Conservation (phyloP, 2,329 filamentous ascomycete species). For the Scedosporium apiospermum region DNA sequence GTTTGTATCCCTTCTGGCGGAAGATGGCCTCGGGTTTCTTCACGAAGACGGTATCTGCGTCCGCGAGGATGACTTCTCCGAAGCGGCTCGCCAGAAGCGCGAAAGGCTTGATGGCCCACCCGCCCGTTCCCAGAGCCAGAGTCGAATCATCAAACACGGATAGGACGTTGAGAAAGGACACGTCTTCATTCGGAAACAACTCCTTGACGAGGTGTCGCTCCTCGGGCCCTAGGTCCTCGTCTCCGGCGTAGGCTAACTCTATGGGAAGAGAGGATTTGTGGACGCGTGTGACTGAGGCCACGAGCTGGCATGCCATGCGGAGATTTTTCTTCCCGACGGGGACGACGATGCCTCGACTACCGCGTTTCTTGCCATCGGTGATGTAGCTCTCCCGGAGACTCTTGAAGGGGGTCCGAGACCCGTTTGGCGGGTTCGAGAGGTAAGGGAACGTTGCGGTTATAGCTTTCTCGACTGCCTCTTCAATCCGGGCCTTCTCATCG, state of each 20-base stretch:
- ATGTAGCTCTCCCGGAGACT: constrained; percentile 12
- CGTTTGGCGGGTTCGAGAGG: constrained; percentile 10
- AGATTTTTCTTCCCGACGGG: constrained; percentile 17
- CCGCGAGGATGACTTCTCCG: constrained; percentile 26
- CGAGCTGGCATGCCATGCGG: constrained; percentile 25
- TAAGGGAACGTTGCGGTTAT: constrained; percentile 17
- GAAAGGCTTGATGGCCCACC: constrained; percentile 32
- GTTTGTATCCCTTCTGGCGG: constrained; percentile 18
- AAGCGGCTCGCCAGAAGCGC: constrained; percentile 25
- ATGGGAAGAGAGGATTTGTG: constrained; percentile 23
- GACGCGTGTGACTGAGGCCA: constrained; percentile 20
- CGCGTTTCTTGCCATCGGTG: neutral
- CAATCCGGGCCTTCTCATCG: neutral
- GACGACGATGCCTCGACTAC: constrained; percentile 24
- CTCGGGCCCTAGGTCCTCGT: constrained; percentile 17
- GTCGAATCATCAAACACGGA: constrained; percentile 22
- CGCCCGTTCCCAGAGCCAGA: constrained; percentile 18
- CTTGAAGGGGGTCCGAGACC: constrained; percentile 9
- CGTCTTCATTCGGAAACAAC: constrained; percentile 10
- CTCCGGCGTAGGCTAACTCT: constrained; percentile 26
- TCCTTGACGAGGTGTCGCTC: constrained; percentile 15
- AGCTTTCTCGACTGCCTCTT: constrained; percentile 9
- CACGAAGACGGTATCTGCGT: constrained; percentile 29
- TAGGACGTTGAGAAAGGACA: constrained; percentile 23
- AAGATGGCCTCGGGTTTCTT: constrained; percentile 24